Base-by-base conservation (phyloP, 2,329 filamentous ascomycete species). In the Colletotrichum liaoningense region DNA sequence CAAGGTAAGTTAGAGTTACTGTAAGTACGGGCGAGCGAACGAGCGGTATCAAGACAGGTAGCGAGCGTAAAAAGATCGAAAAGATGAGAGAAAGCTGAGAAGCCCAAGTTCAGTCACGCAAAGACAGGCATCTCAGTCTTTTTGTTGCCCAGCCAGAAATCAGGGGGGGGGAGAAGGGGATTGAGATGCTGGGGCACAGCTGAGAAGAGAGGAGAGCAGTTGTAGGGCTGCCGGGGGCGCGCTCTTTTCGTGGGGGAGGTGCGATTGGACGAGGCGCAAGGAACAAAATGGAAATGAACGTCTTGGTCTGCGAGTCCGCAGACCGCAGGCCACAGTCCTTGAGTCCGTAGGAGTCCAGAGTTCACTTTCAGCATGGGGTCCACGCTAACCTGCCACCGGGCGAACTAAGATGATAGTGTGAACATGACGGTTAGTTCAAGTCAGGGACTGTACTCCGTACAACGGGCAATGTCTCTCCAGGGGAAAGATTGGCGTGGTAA, bases 221-320 rank as follows among this genome's bases (percentile, higher is more conserved):
- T 73, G 70, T 73, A 73, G 70, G 70, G 70, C 70, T 69, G 66
- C 54, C 14, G 26, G 66, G 58, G 68, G 49, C 22, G 65, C 38
- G 63, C 26, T 56, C 38, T 42, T 26, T 33, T 58, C 42, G 24
- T 67, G 64, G 65, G 67, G 69, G 58, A 63, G 38, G 52, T 68
- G 65, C 22, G 38, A 42, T 54, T 46, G 58, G 69, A 28, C 46
- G 54, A 63, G 69, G 35, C 69, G 38, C 66, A 59, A 33, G 42
- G 54, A 59, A 58, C 63, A 33, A 30, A 11, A 56, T 54, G 42
- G 54, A 59, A 58, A 72, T 33, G 52, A 16, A 60, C 28, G 38
- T 42, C 33, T 59, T 59, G 14, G 42, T 49, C 42, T 49, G 42
- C 19, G n/a, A n/a, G 19, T 42, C 38, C 42, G 19, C 42, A 49